Percentiles rank a stretch among this genome's conserved stretches.
phyloP scores from a whole-genome alignment of 805 yeast species.

The Starmerella cellae region DNA sequence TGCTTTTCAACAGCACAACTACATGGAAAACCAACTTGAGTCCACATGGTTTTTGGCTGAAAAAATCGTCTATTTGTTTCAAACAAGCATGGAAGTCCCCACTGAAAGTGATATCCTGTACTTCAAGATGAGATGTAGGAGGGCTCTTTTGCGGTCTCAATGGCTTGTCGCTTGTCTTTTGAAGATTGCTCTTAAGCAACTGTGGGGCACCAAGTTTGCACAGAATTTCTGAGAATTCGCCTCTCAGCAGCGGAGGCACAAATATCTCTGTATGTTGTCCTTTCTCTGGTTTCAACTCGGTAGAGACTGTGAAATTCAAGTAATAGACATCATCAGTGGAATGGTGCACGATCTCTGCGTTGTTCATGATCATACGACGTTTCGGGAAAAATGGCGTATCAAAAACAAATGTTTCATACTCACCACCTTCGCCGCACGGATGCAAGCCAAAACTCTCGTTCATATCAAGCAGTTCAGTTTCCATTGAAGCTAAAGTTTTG shows the following conservation, averaged over 20 bases:
- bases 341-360: conserved; percentile 32
- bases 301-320: conserved; percentile 33
- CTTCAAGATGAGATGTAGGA: not conserved
- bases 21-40: conserved; percentile 9
- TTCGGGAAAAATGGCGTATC: conserved; percentile 71
- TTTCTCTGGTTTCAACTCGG: conserved; percentile 34
- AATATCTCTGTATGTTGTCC: conserved; percentile 17
- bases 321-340: conserved; percentile 58
- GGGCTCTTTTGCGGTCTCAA: not conserved
- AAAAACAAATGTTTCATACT: conserved; percentile 82
- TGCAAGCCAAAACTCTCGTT: conserved; percentile 67
- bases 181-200: not conserved
- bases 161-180: not conserved
- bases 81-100: conserved; percentile 10
- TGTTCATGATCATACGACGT: conserved; percentile 34
- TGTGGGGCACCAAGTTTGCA: not conserved
- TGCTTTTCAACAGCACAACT: conserved; percentile 38
- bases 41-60: not conserved
- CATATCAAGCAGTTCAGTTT: conserved; percentile 41
- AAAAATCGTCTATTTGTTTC: not conserved
- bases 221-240: conserved; percentile 22
- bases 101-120: not conserved
- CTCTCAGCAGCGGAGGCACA: conserved; percentile 24
- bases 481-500: conserved; percentile 45
- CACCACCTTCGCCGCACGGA: conserved; percentile 98